These are phyloP conservation scores for Cardamine occulta DNA, from an alignment of 345 rosid genomes.

Conservation along the genomic window DNA sequence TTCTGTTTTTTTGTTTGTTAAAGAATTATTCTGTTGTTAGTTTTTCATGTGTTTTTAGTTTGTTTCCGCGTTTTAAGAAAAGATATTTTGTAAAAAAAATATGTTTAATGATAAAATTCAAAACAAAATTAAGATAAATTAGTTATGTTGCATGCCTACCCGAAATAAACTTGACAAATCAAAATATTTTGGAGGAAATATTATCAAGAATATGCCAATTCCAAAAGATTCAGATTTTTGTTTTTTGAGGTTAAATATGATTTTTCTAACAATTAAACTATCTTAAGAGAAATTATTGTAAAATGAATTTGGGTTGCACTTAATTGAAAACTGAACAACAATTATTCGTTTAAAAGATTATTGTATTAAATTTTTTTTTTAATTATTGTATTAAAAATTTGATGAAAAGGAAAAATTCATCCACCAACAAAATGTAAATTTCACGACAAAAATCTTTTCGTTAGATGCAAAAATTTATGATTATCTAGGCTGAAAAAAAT, in stretches of 20 bases:
- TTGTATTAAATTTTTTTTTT: background rate
- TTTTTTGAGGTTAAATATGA: too few relatives aligned
- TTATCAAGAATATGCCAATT: background rate
- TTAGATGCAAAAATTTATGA: background rate
- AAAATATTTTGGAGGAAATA: background rate
- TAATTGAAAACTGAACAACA: background rate
- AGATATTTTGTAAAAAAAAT: too few relatives aligned
- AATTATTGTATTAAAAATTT: background rate
- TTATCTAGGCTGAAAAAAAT: background rate
- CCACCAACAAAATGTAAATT: background rate
- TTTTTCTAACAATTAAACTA: too few relatives aligned
- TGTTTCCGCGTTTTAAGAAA: background rate
- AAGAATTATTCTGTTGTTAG: background rate
- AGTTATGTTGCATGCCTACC: background rate
- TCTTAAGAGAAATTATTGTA: too few relatives aligned
- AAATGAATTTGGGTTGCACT: background rate
- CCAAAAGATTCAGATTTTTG: background rate
- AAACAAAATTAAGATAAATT: background rate
- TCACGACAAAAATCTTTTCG: too few relatives aligned
- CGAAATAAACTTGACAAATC: background rate
- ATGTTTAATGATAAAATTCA: too few relatives aligned
- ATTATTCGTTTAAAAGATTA: background rate
- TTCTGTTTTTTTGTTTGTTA: background rate
- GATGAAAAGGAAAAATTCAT: background rate
- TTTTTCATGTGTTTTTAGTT: background rate